Percentiles rank a stretch among this genome's conserved stretches.
Evolutionary conservation across 2,329 filamentous ascomycete genomes (phyloP).

Genomic region (Alternaria longipes): DNA sequence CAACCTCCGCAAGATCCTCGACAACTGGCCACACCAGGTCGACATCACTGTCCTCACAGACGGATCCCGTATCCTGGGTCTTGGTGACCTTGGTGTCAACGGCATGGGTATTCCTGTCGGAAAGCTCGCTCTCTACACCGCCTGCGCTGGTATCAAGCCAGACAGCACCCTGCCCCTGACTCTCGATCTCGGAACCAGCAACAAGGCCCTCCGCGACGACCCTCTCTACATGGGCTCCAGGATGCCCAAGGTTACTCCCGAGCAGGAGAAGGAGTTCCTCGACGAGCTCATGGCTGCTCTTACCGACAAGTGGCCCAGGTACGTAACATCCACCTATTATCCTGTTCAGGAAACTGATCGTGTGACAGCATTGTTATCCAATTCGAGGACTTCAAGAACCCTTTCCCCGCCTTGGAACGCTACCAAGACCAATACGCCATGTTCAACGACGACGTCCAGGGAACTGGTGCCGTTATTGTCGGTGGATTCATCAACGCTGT

Average conservation of each 20-base stretch:
- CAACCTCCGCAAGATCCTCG: constrained; percentile 85
- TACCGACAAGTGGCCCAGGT: constrained; percentile 77
- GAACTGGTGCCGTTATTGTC: constrained; percentile 93
- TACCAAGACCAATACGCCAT: constrained; percentile 90
- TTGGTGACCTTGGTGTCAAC: constrained; percentile 95
- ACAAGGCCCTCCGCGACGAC: constrained; percentile 74
- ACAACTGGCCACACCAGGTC: constrained; percentile 93
- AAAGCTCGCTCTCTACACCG: constrained; percentile 94
- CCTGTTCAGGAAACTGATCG: constrained; percentile 40
- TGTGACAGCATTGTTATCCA: constrained; percentile 75
- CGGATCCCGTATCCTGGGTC: constrained; percentile 88
- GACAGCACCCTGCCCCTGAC: constrained; percentile 70
- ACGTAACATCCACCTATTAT: constrained; percentile 44
- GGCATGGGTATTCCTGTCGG: constrained; percentile 98
- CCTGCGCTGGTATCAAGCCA: constrained; percentile 92
- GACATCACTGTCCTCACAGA: constrained; percentile 98
- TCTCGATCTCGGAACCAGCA: constrained; percentile 70
- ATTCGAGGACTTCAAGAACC: constrained; percentile 98
- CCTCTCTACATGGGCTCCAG: constrained; percentile 91
- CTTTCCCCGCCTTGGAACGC: constrained; percentile 90
- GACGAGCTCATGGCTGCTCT: constrained; percentile 97
- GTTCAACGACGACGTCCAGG: constrained; percentile 99
- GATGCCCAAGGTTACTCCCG: constrained; percentile 77
- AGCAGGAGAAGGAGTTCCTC: constrained; percentile 88
- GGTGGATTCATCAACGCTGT: constrained; percentile 80